A percentile compares a stretch with the other conserved stretches of the same genome.
Conservation (phyloP, 345 rosid species). For the Brassica juncea region DNA sequence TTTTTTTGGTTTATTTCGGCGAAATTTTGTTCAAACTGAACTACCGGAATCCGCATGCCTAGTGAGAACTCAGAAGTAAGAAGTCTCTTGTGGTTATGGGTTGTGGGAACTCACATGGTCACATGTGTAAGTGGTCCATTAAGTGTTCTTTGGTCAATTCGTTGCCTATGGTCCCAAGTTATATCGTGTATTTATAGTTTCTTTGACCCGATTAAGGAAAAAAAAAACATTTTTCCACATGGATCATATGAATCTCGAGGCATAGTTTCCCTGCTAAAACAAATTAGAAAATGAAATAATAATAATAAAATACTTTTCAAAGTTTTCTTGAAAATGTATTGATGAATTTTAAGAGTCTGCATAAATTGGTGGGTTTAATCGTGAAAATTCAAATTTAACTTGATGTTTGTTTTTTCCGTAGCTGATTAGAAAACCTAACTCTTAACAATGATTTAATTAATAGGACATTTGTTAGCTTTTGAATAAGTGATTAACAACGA, state of each 20-base stretch:
- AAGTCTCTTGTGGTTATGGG: conserved; percentile 13
- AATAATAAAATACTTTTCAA: no score
- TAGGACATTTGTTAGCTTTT: conserved; percentile 12
- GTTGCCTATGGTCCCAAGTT: conserved; percentile 34
- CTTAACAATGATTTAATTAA: background rate
- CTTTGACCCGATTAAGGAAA: conserved; percentile 27
- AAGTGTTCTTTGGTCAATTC: conserved; percentile 36
- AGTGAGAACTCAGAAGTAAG: background rate
- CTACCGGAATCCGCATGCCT: no score
- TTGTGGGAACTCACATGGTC: conserved; percentile 38
- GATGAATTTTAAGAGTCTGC: no score
- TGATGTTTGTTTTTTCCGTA: conserved; percentile 8
- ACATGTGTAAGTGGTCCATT: conserved; percentile 39
- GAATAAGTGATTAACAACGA: background rate
- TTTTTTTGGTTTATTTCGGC: no score
- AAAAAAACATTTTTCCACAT: conserved; percentile 6
- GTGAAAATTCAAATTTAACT: conserved; percentile 1
- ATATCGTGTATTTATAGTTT: conserved; percentile 9
- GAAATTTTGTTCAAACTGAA: no score
- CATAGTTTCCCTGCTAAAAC: background rate
- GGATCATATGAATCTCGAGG: conserved; percentile 37
- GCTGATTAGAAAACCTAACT: conserved; percentile 29
- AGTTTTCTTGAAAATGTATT: background rate
- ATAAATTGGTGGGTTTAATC: conserved; percentile 6
- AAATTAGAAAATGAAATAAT: background rate